Conservation (phyloP, 164 flowering plant genomes). For the Nelumbo lutea region DNA sequence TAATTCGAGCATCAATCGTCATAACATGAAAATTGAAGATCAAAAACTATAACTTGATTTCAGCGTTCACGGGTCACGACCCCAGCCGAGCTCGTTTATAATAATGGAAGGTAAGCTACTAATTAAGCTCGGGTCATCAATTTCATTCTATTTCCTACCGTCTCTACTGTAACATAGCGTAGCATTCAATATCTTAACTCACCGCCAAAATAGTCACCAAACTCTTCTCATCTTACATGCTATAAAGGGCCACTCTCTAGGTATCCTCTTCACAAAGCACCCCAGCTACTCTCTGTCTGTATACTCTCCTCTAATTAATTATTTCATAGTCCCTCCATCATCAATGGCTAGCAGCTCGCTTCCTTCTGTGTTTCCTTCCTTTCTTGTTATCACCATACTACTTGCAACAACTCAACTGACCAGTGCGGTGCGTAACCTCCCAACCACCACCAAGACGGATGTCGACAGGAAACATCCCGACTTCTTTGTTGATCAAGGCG, state of each 20-base stretch:
- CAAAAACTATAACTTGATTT: too few species aligned
- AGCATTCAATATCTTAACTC: too few species aligned
- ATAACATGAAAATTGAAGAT: too few species aligned
- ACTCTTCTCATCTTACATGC: background rate
- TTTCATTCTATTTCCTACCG: too few species aligned
- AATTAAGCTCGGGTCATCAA: too few species aligned
- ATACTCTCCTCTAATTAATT: background rate
- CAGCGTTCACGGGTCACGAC: too few species aligned
- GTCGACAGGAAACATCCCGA: slow-evolving; percentile 29
- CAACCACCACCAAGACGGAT: slow-evolving; percentile 5
- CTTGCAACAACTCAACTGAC: slow-evolving; percentile 8
- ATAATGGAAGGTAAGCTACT: too few species aligned
- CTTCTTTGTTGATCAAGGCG: slow-evolving; percentile 15
- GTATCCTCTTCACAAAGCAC: background rate
- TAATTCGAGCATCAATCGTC: too few species aligned
- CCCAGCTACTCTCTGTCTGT: background rate
- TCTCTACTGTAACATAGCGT: too few species aligned
- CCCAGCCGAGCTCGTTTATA: too few species aligned
- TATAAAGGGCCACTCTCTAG: background rate
- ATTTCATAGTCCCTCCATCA: too few species aligned
- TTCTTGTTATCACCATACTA: slow-evolving; percentile 19
- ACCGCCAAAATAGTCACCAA: background rate
- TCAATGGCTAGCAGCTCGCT: slow-evolving; percentile 19
- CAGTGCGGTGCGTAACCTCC: slow-evolving; percentile 20
- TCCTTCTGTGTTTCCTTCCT: slow-evolving; percentile 14